Evolutionary conservation across 441 rosid genomes (phyloP).

Genomic region (Adansonia gregorii): DNA sequence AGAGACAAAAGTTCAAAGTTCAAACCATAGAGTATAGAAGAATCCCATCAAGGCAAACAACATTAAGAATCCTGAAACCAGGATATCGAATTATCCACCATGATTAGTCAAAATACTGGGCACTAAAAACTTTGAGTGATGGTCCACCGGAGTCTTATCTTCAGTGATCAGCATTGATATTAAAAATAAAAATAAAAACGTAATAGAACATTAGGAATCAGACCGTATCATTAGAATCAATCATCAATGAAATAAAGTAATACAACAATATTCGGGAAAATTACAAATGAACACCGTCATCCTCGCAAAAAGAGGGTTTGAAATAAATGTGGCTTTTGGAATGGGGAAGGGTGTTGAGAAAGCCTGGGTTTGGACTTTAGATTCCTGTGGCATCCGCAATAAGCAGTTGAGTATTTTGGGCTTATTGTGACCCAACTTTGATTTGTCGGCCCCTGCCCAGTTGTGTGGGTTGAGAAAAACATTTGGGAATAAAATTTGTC

Average conservation of each 20-base stretch:
- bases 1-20: too few species aligned
- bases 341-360: neutral
- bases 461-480: neutral
- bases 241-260: neutral
- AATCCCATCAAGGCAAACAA: too few species aligned
- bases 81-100: neutral
- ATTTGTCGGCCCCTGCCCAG: neutral
- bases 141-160: neutral
- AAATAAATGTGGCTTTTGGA: neutral
- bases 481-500: too few species aligned
- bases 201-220: too few species aligned
- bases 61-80: neutral
- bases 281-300: neutral
- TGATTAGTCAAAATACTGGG: neutral
- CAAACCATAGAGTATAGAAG: too few species aligned
- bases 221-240: neutral
- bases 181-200: neutral
- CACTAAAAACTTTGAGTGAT: neutral
- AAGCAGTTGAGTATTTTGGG: neutral
- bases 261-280: neutral
- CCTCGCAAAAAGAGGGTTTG: slow-evolving; percentile 17
- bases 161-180: neutral
- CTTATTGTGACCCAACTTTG: neutral
- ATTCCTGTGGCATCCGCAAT: neutral
- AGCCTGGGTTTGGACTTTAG: neutral